Evolutionary conservation across 2,329 filamentous ascomycete species (phyloP), one percentile per base, ranked within the genome.

Genomic region (Periconia sp.): DNA sequence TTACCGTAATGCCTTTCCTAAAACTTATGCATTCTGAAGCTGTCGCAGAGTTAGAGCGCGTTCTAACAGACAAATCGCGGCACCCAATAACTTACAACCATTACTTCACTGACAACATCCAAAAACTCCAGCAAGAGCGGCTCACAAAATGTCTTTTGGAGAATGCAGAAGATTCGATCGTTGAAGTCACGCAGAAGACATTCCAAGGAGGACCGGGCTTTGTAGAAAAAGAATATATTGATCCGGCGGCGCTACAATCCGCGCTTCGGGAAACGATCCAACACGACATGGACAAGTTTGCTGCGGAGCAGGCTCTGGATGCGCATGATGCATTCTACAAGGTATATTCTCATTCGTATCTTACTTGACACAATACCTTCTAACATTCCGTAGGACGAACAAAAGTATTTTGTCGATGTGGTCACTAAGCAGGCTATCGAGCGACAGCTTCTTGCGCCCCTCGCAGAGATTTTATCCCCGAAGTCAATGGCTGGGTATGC

Each of bases 71-170:
- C 66, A 79, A 73, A 55, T 65, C 66, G 9, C 62, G 74, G 0
- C 79, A 83, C 58, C 81, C 80, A 0, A 81, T 83, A 33, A 85
- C 81, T 0, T 85, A 85, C 56, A 82, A 84, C 41, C 67, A 55
- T 20, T 69, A 80, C 35, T 81, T 63, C 47, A 62, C 64, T 0
- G 55, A 46, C 2, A 66, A 44, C 0, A 45, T 71, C 8, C 65
- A 71, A 46, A 53, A 30, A 15, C 10, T 37, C 3, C 33, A 37
- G 11, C 33, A 37, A n/a, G 33, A 37, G 10, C 41, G 10, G 6
- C 1, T n/a, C 19, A 43, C 31, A 18, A 42, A n/a, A 31, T 31
- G 17, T 3, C 15, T 15, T 6, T 6, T 30, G 44, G 23, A 33
- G 6, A 11, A 17, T 31, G 33, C 27, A 19, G 13, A 17, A 2